Evolutionary conservation across 2,329 filamentous ascomycete genomes (phyloP).

Genomic region (Periconia sp.): DNA sequence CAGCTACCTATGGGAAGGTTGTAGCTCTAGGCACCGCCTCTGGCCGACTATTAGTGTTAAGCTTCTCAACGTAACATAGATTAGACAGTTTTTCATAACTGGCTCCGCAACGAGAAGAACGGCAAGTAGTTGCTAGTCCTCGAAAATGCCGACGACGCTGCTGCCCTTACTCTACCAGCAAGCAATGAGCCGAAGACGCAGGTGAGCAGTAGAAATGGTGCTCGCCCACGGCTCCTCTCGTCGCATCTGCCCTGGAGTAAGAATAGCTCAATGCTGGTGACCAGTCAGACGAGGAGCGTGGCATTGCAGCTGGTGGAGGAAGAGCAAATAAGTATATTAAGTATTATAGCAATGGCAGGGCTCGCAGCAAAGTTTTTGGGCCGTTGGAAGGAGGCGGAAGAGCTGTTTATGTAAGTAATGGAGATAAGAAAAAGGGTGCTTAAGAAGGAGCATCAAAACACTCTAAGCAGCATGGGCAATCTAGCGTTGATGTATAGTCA

Average conservation of each 20-base stretch:
- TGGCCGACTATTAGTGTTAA: too few relatives aligned
- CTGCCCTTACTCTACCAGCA: slow-evolving; percentile 1
- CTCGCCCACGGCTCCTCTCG: slow-evolving; percentile 1
- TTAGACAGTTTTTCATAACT: too few relatives aligned
- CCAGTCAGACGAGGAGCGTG: slow-evolving; percentile 19
- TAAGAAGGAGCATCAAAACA: not conserved
- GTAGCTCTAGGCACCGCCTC: too few relatives aligned
- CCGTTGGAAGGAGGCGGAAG: not conserved
- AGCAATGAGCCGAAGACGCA: not conserved
- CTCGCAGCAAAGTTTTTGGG: too few relatives aligned
- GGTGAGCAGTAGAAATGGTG: not conserved
- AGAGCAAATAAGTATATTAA: too few relatives aligned
- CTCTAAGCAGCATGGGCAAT: not conserved
- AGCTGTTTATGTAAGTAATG: not conserved
- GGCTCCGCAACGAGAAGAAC: slow-evolving; percentile 17
- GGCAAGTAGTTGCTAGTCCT: slow-evolving; percentile 18
- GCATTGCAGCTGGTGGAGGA: slow-evolving; percentile 14
- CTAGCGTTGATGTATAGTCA: not conserved
- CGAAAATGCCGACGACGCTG: slow-evolving; percentile 18
- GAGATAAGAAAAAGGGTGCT: not conserved
- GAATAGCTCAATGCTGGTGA: slow-evolving; percentile 10
- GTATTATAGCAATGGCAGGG: too few relatives aligned
- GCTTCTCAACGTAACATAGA: too few relatives aligned
- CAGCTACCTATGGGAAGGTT: too few relatives aligned
- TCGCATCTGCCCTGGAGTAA: slow-evolving; percentile 1